These are phyloP conservation scores for Beauveria sp. DNA, from an alignment of 2,329 filamentous ascomycete species.

Conservation along the genomic window DNA sequence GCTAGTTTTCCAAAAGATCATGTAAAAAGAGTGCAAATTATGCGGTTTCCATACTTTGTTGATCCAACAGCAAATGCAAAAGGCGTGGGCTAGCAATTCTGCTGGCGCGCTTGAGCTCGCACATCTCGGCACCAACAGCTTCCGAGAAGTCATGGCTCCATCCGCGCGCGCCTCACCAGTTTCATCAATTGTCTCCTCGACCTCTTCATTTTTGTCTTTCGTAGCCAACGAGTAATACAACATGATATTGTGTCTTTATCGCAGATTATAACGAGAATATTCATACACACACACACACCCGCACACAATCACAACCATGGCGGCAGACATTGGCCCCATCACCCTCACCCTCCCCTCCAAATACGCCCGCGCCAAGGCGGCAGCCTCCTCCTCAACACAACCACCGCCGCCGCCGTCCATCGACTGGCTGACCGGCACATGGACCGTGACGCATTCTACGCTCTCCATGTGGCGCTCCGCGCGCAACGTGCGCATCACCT, in stretches of 20 bases:
- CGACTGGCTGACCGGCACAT: slow-evolving; percentile 57
- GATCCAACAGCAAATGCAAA: not conserved
- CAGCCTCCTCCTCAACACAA: not conserved
- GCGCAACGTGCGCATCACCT: slow-evolving; percentile 74
- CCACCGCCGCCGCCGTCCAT: slow-evolving; percentile 23
- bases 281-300: not conserved
- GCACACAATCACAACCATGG: not conserved
- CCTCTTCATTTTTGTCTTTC: not conserved
- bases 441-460: slow-evolving; percentile 69
- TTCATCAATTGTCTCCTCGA: not conserved
- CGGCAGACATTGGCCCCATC: not conserved
- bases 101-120: not conserved
- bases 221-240: no score
- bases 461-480: slow-evolving; percentile 74
- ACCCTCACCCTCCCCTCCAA: slow-evolving; percentile 7
- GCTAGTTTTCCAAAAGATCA: no score
- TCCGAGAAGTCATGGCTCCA: not conserved
- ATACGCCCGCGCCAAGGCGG: not conserved
- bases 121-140: not conserved
- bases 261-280: not conserved
- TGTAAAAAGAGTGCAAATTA: no score
- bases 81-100: not conserved
- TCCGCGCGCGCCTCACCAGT: not conserved
- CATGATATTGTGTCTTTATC: no score
- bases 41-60: no score